Base-by-base conservation (phyloP, 148 eudicot genomes). In the Diospyros kaki region DNA sequence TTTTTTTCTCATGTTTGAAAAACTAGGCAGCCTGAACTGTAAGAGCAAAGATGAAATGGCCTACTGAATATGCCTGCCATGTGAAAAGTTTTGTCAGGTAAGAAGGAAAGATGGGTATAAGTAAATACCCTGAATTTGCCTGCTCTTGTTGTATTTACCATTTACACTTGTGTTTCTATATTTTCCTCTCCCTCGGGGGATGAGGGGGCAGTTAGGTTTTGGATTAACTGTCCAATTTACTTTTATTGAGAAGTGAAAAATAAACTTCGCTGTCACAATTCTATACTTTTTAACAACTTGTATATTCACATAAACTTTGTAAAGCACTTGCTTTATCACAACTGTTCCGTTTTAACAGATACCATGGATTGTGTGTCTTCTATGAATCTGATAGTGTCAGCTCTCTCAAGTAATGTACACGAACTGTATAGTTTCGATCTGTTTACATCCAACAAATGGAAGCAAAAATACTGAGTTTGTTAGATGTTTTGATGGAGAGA, bases 1-100 rank as follows among this genome's bases (percentile, higher is more conserved):
- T 74, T 74, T 60, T 74, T 73, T 74, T 14, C 38, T 74, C 59
- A 51, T 63, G 69, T 63, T 61, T 64, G 68, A n/a, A 63, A 28
- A 74, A 50, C 68, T 63, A 63, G 69, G 69, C 76, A 52, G 61
- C 69, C 69, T 15, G 59, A 62, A 73, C 76, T 73, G 61, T 50
- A 7, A 58, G 68, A 60, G 68, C 69, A 62, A 73, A 63, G 67
- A 50, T 63, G 60, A 53, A 62, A 50, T 48, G 76, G 69, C 62
- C 59, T 38, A 39, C 69, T 6, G 40, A 73, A 42, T 74, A 56
- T 63, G 54, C 42, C 54, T 13, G 14, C 17, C 55, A 50, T 48
- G 69, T 51, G 11, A n/a, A 55, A 70, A 12, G 13, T 51, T 51
- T 12, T 59, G 38, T 39, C 58, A 38, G 4, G 52, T 53, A 2